Evolutionary conservation across 2,329 filamentous ascomycete genomes (phyloP).

Genomic region (Zasmidium cellare): DNA sequence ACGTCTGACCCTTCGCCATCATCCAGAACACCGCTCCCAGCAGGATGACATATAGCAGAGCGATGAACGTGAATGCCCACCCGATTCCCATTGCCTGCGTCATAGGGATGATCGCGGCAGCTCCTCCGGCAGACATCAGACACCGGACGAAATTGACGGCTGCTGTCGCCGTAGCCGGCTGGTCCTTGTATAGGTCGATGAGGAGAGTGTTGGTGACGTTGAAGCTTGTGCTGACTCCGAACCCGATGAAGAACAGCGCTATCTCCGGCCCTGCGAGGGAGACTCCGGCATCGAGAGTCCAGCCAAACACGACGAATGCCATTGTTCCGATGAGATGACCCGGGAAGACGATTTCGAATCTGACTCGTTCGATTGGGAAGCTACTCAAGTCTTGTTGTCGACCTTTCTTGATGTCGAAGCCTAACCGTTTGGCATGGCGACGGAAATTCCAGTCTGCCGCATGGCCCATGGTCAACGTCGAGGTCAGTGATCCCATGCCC

Average conservation of each 20-base stretch:
- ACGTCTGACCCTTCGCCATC: conserved; percentile 24
- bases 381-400: conserved; percentile 54
- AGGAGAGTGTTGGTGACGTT: conserved; percentile 49
- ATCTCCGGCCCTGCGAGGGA: conserved; percentile 44
- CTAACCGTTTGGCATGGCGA: conserved; percentile 62
- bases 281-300: conserved; percentile 40
- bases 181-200: conserved; percentile 43
- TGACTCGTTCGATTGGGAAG: conserved; percentile 53
- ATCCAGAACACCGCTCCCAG: conserved; percentile 24
- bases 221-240: conserved; percentile 38
- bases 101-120: conserved; percentile 39
- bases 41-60: conserved; percentile 23
- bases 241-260: conserved; percentile 45
- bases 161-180: conserved; percentile 45
- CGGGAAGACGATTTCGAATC: conserved; percentile 42
- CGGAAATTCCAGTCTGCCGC: conserved; percentile 73
- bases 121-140: conserved; percentile 43
- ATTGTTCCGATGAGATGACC: conserved; percentile 38
- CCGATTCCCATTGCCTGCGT: conserved; percentile 36
- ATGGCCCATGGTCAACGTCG: conserved; percentile 51
- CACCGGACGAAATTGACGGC: conserved; percentile 47
- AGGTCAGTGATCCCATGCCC: conserved; percentile 39
- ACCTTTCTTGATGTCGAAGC: conserved; percentile 61
- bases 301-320: conserved; percentile 42
- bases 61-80: conserved; percentile 47